Evolutionary conservation across 2,329 filamentous ascomycete species (phyloP).

Genomic region (Biscogniauxia sp.): DNA sequence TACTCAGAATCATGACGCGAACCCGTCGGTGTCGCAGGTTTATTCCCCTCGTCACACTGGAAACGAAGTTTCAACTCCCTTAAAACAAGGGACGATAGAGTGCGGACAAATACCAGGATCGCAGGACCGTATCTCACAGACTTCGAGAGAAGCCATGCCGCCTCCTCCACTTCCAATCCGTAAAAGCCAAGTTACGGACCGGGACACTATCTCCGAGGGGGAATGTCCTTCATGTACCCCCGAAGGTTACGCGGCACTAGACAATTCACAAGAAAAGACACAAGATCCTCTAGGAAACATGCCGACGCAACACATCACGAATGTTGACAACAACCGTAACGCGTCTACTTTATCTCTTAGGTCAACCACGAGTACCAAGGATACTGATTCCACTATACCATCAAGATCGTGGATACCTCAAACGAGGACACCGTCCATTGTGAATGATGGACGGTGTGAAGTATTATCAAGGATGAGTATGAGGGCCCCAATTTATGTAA

Average conservation of each 20-base stretch:
- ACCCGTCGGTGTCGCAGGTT: neutral
- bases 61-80: neutral
- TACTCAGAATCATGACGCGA: neutral
- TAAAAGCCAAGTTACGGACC: neutral
- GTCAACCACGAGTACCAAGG: slow-evolving; percentile 3
- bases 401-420: slow-evolving; percentile 28
- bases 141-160: slow-evolving; percentile 32
- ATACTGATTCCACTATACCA: slow-evolving; percentile 12
- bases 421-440: slow-evolving; percentile 14
- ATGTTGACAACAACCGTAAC: neutral
- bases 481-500: slow-evolving; percentile 19
- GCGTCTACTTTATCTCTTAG: neutral
- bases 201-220: neutral
- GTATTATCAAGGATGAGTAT: slow-evolving; percentile 16
- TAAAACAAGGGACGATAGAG: neutral
- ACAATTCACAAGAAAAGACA: neutral
- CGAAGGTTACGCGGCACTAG: neutral
- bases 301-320: neutral
- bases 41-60: neutral
- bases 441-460: slow-evolving; percentile 8
- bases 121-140: slow-evolving; percentile 16
- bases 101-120: neutral
- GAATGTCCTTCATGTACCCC: neutral
- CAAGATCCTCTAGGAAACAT: neutral
- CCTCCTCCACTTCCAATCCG: slow-evolving; percentile 28